Base-by-base conservation (phyloP, 2,329 filamentous ascomycete genomes). In the Aspergillus japonicus region DNA sequence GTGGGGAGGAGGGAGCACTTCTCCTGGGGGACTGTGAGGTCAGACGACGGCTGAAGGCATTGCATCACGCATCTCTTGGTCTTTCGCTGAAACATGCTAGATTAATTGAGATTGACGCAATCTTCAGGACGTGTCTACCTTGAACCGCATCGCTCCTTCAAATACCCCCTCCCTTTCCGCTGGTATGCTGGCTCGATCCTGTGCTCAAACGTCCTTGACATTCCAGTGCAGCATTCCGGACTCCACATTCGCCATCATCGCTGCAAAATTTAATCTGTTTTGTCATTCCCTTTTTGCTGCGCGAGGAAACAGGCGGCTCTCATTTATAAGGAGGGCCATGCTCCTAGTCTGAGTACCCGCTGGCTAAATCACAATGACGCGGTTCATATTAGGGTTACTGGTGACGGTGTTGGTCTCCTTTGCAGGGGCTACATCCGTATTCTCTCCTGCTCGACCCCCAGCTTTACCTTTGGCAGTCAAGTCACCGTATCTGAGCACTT, bases 401-500 rank as follows among this genome's bases (percentile, higher is more conserved):
- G 59, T 69, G 11, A 55, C 66, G 53, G 68, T 66, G 24, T 55
- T 73, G 16, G 65, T 66, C 49, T 62, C 66, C 23, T 61, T 64
- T 11, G 60, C 66, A 33, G 61, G 57, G 50, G 73, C 73, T 5
- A 52, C 56, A 21, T 89, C 87, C 10, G 85, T 80, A 1, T 90
- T 89, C 69, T 80, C 77, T 39, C 88, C 88, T 35, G 83, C 85
- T 39, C 81, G 87, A 6, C 88, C 88, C 47, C 89, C 89, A 16
- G 83, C 89, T 1, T 80, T 90, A 29, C 90, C 90, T 12, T 75
- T 94, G 35, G 89, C 89, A 48, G 90, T 93, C 49, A 87, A 85
- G 62, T 89, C 87, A 10, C 90, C 90, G 0, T 94, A 93, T 66
- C 75, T 93, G 16, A 91, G 85, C 70, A 84, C 86, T 14, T 91